A percentile compares a stretch with the other conserved stretches of the same genome.
These are phyloP conservation scores for Ogataea siamensis DNA, from an alignment of 805 yeast species.

Conservation along the genomic window DNA sequence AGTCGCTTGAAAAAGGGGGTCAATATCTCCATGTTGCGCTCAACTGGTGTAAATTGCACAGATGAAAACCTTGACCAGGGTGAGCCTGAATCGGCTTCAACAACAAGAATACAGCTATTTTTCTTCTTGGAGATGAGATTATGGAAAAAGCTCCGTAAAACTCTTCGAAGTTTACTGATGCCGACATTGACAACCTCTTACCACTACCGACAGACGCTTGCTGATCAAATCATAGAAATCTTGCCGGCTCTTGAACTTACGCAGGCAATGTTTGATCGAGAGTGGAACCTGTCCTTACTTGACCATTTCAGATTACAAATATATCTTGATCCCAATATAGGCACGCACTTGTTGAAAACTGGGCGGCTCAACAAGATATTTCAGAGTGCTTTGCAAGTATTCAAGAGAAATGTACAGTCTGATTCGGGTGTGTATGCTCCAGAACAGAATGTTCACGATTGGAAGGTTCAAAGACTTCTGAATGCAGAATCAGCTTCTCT, in stretches of 20 bases:
- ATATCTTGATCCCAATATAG: conserved; percentile 33
- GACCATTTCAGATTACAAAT: conserved; percentile 33
- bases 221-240: conserved; percentile 52
- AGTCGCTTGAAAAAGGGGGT: conserved; percentile 27
- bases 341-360: conserved; percentile 39
- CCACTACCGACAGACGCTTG: conserved; percentile 45
- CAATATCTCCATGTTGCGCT: conserved; percentile 24
- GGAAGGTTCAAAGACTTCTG: conserved; percentile 17
- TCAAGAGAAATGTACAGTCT: conserved; percentile 6
- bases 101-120: conserved; percentile 56
- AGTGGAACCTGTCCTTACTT: conserved; percentile 40
- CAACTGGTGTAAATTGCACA: conserved; percentile 11
- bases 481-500: conserved; percentile 16
- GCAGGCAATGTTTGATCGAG: conserved; percentile 47
- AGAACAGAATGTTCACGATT: conserved; percentile 3
- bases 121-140: conserved; percentile 59
- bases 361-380: conserved; percentile 44
- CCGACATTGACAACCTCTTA: conserved; percentile 56
- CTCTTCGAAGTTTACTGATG: conserved; percentile 47
- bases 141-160: conserved; percentile 49
- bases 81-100: conserved; percentile 1
- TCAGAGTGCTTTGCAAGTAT: conserved; percentile 29
- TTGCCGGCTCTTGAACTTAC: conserved; percentile 50
- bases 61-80: background rate
- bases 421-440: conserved; percentile 14